Conservation (phyloP, 305 asterid genomes). For the Andrographis paniculata region DNA sequence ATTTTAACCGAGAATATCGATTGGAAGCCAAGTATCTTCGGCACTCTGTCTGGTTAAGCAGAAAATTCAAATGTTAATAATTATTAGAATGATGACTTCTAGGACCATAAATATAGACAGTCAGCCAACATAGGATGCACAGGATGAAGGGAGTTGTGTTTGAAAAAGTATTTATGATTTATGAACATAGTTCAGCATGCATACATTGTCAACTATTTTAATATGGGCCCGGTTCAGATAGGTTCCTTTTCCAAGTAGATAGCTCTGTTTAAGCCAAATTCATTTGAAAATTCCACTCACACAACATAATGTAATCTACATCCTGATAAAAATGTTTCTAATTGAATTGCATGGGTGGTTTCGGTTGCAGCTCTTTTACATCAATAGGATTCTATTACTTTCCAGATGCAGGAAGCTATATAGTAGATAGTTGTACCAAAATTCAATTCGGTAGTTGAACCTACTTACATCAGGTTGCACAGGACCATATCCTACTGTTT, state of each 20-base stretch:
- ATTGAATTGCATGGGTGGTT: background rate
- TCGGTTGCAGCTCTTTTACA: background rate
- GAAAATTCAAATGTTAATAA: conserved; percentile 15
- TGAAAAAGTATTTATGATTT: too few species aligned
- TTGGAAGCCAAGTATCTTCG: conserved; percentile 32
- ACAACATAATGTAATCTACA: background rate
- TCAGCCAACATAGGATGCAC: conserved; percentile 8
- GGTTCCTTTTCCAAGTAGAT: background rate
- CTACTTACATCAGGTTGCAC: background rate
- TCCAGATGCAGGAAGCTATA: conserved; percentile 1
- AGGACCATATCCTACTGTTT: background rate
- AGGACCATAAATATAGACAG: background rate
- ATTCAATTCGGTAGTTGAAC: background rate
- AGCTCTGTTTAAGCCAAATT: background rate
- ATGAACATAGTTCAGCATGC: background rate
- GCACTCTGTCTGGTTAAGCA: conserved; percentile 39
- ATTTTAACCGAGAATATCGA: conserved; percentile 36
- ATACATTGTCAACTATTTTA: conserved; percentile 3
- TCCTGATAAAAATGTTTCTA: too few species aligned
- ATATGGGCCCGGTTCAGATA: background rate
- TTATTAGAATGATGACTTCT: conserved; percentile 7
- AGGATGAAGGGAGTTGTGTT: background rate
- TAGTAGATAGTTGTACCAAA: background rate
- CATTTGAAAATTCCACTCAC: conserved; percentile 1
- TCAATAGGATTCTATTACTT: background rate